phyloP scores from a whole-genome alignment of 192 early-diverging fungal species.

The Backusella parvicylindrica region DNA sequence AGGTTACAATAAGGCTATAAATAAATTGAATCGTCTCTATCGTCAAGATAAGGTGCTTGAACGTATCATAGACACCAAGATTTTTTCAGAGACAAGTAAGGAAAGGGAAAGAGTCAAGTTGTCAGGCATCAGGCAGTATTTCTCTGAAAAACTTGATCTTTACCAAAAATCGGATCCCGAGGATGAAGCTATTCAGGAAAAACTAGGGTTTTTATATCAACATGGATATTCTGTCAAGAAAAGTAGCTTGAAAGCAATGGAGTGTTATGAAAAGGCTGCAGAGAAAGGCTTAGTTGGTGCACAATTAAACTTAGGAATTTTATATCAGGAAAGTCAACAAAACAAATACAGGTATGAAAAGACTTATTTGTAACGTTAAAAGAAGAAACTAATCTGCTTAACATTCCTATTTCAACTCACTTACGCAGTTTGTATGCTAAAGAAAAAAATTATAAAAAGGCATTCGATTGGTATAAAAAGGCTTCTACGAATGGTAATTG shows the following conservation, averaged over 20 bases:
- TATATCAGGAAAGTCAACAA: not conserved
- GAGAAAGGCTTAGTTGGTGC: not conserved
- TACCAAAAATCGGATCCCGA: not conserved
- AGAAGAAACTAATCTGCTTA: not conserved
- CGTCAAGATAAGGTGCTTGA: not conserved
- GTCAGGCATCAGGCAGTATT: not conserved
- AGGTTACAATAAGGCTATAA: not conserved
- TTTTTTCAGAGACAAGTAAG: not conserved
- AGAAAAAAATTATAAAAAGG: not conserved
- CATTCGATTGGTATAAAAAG: not conserved
- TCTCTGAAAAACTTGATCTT: not conserved
- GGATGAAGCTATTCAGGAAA: not conserved
- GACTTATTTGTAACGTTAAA: not conserved
- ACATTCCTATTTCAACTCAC: not conserved
- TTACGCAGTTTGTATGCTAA: not conserved
- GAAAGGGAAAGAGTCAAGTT: not conserved
- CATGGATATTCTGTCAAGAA: not conserved
- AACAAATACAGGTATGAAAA: not conserved
- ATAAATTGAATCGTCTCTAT: not conserved
- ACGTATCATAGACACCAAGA: not conserved
- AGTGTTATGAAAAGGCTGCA: not conserved
- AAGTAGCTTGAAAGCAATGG: not conserved
- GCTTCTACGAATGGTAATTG: not conserved
- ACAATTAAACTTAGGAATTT: not conserved
- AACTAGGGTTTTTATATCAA: not conserved